Evolutionary conservation across 2,329 filamentous ascomycete species (phyloP), one percentile per base, ranked within the genome.

Genomic region (Cladosporium sp.): DNA sequence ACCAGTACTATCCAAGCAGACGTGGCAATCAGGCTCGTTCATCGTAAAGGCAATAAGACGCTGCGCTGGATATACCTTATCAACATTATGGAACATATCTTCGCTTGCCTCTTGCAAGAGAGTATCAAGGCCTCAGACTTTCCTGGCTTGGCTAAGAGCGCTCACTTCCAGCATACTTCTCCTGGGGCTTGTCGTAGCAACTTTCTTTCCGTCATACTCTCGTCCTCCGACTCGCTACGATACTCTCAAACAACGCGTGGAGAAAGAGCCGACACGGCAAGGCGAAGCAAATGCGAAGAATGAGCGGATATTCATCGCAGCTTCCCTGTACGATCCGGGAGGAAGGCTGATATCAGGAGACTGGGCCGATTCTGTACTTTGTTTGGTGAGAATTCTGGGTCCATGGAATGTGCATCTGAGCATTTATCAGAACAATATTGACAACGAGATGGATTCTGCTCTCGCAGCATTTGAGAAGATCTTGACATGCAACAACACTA

Each of bases 301-400:
- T 50, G 85, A 90, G 69, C 87, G 84, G 65, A 76, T 91, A n/a
- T 91, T 88, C 66, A 88, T 91, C 53, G 85, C 85, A 1, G 83
- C 87, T 15, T 89, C 85, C 65, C 78, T 91, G 55, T 87, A 88
- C 64, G 87, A 91, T 65, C 75, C 77, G 17, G 75, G 76, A 6
- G 86, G 85, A 1, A 74, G 79, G 2, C 73, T 91, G 17, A 81
- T 86, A 0, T 73, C 77, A 5, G 87, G 87, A 1, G 74, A 76
- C 24, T 91, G 88, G 88, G 87, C 84, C 0, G 69, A 78, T 58
- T 78, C 80, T 20, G 68, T 91, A 0, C 67, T 86, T 42, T 74
- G 83, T 19, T 71, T 91, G 55, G 80, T 91, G 28, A 77, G 87
- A 49, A 69, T 89, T 32, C 75, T 91, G 35, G 88, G 88, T 0